Evolutionary conservation across 768 basidiomycete species (phyloP).

Genomic region (Phaffia tasmanica): DNA sequence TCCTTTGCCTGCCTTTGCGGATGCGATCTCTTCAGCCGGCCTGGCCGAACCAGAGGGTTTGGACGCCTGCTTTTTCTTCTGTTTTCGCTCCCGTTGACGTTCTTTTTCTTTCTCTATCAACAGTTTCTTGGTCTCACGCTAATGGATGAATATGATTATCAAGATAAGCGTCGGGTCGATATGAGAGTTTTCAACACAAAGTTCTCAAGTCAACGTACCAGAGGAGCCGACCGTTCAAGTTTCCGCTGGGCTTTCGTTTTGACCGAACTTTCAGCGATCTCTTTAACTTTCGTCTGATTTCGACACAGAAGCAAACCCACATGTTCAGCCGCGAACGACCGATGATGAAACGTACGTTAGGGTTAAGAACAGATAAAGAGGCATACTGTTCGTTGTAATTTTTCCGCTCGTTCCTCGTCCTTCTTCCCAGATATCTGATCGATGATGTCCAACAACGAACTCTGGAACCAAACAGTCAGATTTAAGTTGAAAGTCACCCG

Average conservation of each 20-base stretch:
- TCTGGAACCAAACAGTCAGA: background rate
- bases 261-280: constrained; percentile 1
- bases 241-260: constrained; percentile 24
- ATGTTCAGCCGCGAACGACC: too few species aligned
- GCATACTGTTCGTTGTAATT: constrained; percentile 16
- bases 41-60: background rate
- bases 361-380: background rate
- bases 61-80: constrained; percentile 13
- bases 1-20: background rate
- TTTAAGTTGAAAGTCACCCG: background rate
- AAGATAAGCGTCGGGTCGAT: background rate
- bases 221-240: constrained; percentile 23
- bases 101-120: constrained; percentile 22
- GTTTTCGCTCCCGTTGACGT: constrained; percentile 14
- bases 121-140: constrained; percentile 24
- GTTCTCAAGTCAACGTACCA: constrained; percentile 5
- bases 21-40: background rate
- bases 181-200: too few species aligned
- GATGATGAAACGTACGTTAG: background rate
- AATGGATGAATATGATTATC: background rate
- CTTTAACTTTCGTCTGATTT: background rate
- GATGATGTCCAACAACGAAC: constrained; percentile 18
- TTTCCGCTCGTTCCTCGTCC: constrained; percentile 14
- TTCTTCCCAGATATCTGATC: constrained; percentile 20
- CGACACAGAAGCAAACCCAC: too few species aligned